Base-by-base conservation (phyloP, 257 asterid species). In the Prunella vulgaris region DNA sequence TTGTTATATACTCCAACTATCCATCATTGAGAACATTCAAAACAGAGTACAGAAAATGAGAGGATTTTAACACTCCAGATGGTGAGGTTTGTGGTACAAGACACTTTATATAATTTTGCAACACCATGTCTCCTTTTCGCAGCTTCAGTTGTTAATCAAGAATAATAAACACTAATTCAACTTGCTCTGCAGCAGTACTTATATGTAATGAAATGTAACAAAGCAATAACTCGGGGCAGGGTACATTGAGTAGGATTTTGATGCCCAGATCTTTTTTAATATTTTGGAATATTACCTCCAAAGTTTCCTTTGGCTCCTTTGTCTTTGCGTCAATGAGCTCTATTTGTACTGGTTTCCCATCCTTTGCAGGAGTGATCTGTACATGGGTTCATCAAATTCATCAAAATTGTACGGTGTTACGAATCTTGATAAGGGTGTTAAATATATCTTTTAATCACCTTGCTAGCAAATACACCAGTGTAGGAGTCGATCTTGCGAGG, bases 281-380 rank as follows among this genome's bases (percentile, higher is more conserved):
- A 67, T 65, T 51, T 53, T 58, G 53, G 33, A 66, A 69, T 66
- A 79, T 76, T 71, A 93, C 96, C 95, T 93, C 97, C 71, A 90
- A 70, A 27, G 90, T 84, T 33, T 84, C 96, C 86, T 88, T 90
- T 48, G 89, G 91, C 70, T 90, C 97, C 83, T 90, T 93, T 38
- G 99, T 93, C 87, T 90, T 93, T 69, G 99, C 97, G 81, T 93
- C 99, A 78, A 93, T 88, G 63, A 93, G 90, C 89, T 90, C 97
- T 72, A 93, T 90, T 76, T 82, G 88, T 68, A 93, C 97, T 54
- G 98, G 98, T 68, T 87, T 93, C 82, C 98, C 98, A 84, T 93
- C 89, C 85, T 84, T 93, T 14, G 96, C 98, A 38, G 98, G 97
- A 70, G 96, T 90, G 59, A 93, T 88, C 98, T 93, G 85, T 42